Evolutionary conservation across 352 stramenopile species (phyloP), one percentile per base, ranked within the genome.

Genomic region (Globisporangium irregulare): DNA sequence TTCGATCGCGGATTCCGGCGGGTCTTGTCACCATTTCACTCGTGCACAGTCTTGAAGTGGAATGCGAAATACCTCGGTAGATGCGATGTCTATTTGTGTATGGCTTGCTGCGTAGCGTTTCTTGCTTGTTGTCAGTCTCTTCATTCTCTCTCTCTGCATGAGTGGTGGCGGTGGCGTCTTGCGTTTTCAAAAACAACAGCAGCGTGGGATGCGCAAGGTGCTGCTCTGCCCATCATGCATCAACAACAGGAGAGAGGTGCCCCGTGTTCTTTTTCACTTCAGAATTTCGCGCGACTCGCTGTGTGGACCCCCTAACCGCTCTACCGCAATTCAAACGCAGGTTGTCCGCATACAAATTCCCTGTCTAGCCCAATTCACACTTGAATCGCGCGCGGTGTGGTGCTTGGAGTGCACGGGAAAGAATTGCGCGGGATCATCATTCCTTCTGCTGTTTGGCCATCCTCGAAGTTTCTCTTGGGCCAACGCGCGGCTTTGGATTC

Each of bases 291-390:
- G n/a, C 15, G n/a, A 50, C 36, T 32, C 10, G 29, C 32, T 22
- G 27, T 41, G 54, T 22, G 1, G 27, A 38, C 61, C 32, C 32
- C 27, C 61, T 59, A 66, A 2, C 14, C 41, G 38, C 51, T n/a
- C 54, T n/a, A 14, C 22, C 18, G 50, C 54, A 43, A 63, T 66
- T 67, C 53, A 56, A 22, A 38, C 38, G 43, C 18, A 12, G 1
- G 7, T n/a, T 0, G 7, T n/a, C 15, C 51, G 3, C 55, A 72
- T 79, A 77, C 68, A 76, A 74, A 69, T 0, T 58, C 9, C n/a
- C 22, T 64, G 62, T 68, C 9, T 22, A 75, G 55, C 0, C 10
- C 67, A 67, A 71, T 73, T 74, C 64, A 67, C 57, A 51, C 36
- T 20, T 62, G 56, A 69, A 54, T 63, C 67, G 59, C 56, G 22